These are phyloP conservation scores for Zelopaecilomyces penicillatus DNA, from an alignment of 2,329 filamentous ascomycete genomes.

Conservation along the genomic window DNA sequence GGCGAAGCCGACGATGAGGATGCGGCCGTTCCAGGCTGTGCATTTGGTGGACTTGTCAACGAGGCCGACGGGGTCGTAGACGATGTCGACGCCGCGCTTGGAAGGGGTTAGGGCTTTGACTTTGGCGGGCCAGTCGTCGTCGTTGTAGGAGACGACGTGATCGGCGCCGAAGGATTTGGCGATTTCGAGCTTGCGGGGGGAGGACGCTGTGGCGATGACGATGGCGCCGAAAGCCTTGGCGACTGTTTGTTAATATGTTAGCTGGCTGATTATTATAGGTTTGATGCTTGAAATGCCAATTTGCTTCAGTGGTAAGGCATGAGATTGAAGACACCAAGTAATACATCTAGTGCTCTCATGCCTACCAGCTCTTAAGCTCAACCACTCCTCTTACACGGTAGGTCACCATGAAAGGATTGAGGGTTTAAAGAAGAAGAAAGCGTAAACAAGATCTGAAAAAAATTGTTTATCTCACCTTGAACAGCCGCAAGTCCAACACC, in stretches of 20 bases:
- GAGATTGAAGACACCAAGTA: no score
- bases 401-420: no score
- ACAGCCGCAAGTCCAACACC: slow-evolving; percentile 88
- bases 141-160: slow-evolving; percentile 68
- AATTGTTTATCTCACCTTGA: slow-evolving; percentile 42
- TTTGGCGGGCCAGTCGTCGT: slow-evolving; percentile 52
- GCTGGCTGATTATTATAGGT: no score
- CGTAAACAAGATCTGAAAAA: not conserved
- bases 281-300: no score
- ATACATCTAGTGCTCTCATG: no score
- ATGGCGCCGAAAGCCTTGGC: slow-evolving; percentile 87
- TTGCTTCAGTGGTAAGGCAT: no score
- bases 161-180: slow-evolving; percentile 78
- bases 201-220: slow-evolving; percentile 88
- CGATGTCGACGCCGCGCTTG: slow-evolving; percentile 72
- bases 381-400: no score
- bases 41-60: slow-evolving; percentile 86
- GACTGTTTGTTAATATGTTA: slow-evolving; percentile 33
- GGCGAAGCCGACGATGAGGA: slow-evolving; percentile 85
- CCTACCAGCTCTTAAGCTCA: no score
- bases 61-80: slow-evolving; percentile 89
- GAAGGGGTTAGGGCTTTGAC: slow-evolving; percentile 73
- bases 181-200: slow-evolving; percentile 68
- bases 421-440: not conserved
- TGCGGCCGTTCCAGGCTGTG: slow-evolving; percentile 82